Percentiles rank a stretch among this genome's conserved stretches.
Evolutionary conservation across 208 protist genomes (phyloP).

Genomic region (Leishmania braziliensis): DNA sequence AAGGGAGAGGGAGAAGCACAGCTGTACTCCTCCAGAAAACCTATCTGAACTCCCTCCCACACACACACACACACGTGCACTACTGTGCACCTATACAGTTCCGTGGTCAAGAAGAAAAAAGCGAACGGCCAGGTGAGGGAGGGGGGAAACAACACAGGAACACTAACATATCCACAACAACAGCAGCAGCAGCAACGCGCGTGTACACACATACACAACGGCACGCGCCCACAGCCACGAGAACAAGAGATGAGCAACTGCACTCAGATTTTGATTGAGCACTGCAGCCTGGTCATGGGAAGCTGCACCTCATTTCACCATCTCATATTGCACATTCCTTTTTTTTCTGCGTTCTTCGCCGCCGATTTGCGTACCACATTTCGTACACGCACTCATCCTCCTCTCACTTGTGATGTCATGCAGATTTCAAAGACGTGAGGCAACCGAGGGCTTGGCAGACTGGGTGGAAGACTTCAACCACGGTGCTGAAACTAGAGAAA

Average conservation of each 20-base stretch:
- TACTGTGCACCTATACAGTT: neutral
- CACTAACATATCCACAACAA: neutral
- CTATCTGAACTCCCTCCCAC: neutral
- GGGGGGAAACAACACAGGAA: neutral
- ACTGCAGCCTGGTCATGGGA: neutral
- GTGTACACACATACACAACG: neutral
- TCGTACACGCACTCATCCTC: neutral
- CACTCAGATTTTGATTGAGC: neutral
- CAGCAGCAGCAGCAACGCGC: neutral
- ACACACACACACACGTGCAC: neutral
- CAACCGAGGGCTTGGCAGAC: neutral
- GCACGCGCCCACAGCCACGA: neutral
- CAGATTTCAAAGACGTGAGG: neutral
- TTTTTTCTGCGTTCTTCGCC: neutral
- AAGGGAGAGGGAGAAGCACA: neutral
- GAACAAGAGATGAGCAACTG: neutral
- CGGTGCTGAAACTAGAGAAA: neutral
- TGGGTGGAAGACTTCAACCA: neutral
- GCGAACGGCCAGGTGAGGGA: neutral
- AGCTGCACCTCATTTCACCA: neutral
- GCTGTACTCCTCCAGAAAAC: neutral
- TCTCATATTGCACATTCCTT: neutral
- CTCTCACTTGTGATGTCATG: neutral
- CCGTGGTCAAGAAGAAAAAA: neutral
- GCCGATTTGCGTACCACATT: neutral